Percentiles rank a stretch among this genome's conserved stretches.
Evolutionary conservation across 2,329 filamentous ascomycete species (phyloP).

Genomic region (Zarea fungicola): DNA sequence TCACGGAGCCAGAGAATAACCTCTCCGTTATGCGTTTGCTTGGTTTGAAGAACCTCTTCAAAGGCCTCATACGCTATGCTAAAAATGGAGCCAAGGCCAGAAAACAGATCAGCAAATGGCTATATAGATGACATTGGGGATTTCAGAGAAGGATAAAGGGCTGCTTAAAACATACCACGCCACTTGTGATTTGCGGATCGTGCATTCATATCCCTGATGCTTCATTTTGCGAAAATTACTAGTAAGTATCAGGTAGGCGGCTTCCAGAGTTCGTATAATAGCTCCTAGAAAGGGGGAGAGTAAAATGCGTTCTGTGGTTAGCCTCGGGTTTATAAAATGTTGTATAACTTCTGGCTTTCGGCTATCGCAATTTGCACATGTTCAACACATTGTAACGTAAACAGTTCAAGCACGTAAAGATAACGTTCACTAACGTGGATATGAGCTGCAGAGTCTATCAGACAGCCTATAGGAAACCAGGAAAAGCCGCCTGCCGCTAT

Average conservation of each 20-base stretch:
- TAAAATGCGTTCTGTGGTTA: not conserved
- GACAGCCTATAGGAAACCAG: too few relatives aligned
- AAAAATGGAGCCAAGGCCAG: not conserved
- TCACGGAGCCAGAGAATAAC: conserved; percentile 64
- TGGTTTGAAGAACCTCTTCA: conserved; percentile 57
- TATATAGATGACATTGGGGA: not conserved
- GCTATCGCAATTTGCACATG: too few relatives aligned
- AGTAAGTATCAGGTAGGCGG: conserved; percentile 60
- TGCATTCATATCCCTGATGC: conserved; percentile 51
- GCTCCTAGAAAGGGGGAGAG: conserved; percentile 46
- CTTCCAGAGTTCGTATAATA: conserved; percentile 58
- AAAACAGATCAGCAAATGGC: too few relatives aligned
- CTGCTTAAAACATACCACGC: conserved; percentile 55
- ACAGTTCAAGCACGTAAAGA: too few relatives aligned
- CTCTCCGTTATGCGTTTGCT: conserved; percentile 62
- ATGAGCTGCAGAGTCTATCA: too few relatives aligned
- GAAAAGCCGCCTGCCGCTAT: too few relatives aligned
- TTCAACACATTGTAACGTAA: too few relatives aligned
- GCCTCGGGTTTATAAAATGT: not conserved
- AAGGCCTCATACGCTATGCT: conserved; percentile 71
- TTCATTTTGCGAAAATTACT: conserved; percentile 42
- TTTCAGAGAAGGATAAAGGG: too few relatives aligned
- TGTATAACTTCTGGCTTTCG: too few relatives aligned
- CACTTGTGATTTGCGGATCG: conserved; percentile 55
- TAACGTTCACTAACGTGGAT: too few relatives aligned